Conservation (phyloP, 805 yeast species). For the Candida peoriensis region DNA sequence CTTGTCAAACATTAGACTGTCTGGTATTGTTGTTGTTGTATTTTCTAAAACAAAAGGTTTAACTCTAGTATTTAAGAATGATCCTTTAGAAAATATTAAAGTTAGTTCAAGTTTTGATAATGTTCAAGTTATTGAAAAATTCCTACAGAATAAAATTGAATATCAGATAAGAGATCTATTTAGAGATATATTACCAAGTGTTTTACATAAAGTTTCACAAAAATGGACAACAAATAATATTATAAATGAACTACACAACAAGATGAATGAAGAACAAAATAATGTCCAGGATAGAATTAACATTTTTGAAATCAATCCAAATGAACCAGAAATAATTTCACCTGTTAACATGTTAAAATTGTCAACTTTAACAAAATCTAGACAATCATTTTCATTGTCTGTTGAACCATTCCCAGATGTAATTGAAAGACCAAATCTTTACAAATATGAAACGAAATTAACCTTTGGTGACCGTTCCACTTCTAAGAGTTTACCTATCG, state of each 20-base stretch:
- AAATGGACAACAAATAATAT: conserved; percentile 48
- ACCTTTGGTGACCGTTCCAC: conserved; percentile 6
- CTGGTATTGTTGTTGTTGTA: conserved; percentile 81
- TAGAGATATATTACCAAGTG: conserved; percentile 78
- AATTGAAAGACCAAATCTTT: conserved; percentile 45
- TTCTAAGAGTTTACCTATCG: conserved; percentile 21
- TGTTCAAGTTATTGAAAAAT: conserved; percentile 77
- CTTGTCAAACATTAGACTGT: conserved; percentile 62
- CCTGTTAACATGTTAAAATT: conserved; percentile 65
- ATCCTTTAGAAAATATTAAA: conserved; percentile 77
- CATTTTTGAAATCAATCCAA: conserved; percentile 50
- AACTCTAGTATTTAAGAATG: conserved; percentile 83
- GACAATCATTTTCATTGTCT: conserved; percentile 74
- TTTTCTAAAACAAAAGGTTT: conserved; percentile 78
- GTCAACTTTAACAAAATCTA: conserved; percentile 61
- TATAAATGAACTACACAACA: conserved; percentile 22
- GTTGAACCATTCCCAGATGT: conserved; percentile 55
- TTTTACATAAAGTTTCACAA: conserved; percentile 69
- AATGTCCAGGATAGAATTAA: conserved; percentile 29
- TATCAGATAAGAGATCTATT: conserved; percentile 73
- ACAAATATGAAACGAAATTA: conserved; percentile 17
- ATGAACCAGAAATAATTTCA: conserved; percentile 55
- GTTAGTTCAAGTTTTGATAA: conserved; percentile 86
- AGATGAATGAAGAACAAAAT: conserved; percentile 17
- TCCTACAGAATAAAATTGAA: conserved; percentile 79